Base-by-base conservation (phyloP, 768 basidiomycete species). In the Leccinum subtestaceum region DNA sequence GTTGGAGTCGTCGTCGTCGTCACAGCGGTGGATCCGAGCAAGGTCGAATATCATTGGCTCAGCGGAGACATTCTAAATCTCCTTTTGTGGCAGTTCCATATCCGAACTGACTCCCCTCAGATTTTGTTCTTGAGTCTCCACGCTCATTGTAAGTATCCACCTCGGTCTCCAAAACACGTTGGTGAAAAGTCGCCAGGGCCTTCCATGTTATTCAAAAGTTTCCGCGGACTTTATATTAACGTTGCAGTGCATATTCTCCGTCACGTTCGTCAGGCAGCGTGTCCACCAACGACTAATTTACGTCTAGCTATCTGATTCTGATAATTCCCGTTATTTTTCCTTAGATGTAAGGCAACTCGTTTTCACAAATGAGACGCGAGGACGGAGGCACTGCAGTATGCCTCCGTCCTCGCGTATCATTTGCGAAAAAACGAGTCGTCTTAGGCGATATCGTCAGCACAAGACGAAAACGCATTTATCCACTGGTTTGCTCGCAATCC, bases 271-370 rank as follows among this genome's bases (percentile, higher is more conserved):
- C 55, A 46, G 40, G 58, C 60, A 59, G 62, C 61, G 56, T 67
- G 69, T 43, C 25, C 55, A 15, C 60, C 69, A 66, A 67, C 62
- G 56, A 61, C 29, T 63, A 59, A 15, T 63, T 70, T 70, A 70
- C 68, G 68, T 70, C 13, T 71, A 15, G 36, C 34, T 40, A 62
- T n/a, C 40, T n/a, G 40, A n/a, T 34, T 59, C 51, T 65, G 55
- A 65, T 65, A 45, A 32, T 45, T 52, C 29, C 50, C 50, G 10
- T 48, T 58, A 67, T 32, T 54, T 15, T n/a, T 51, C 53, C 10
- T 57, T 53, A 61, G 66, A 43, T 43, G 40, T 31, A 54, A 38
- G 52, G 55, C 52, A 46, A 40, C 46, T 23, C 58, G 40, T 55
- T 65, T 51, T 57, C 31, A 51, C 54, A 55, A 57, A 60, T 29